A percentile compares a stretch with the other conserved stretches of the same genome.
Conservation (phyloP, 208 protist genomes). For the Leishmania gerbilli region DNA sequence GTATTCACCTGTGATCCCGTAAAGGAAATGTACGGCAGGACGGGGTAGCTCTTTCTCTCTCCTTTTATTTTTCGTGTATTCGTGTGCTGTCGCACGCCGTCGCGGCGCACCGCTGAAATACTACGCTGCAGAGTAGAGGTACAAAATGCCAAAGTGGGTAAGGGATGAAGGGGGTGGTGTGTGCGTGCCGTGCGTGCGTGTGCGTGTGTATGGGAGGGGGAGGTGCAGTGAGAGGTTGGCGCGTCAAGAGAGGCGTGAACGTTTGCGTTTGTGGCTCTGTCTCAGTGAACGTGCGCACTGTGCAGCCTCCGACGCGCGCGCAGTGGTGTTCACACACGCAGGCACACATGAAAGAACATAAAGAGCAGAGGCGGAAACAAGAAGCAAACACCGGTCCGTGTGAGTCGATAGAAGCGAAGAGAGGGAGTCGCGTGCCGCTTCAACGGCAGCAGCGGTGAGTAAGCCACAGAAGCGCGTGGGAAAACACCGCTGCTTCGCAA, state of each 20-base stretch:
- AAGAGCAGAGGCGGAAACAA: not conserved
- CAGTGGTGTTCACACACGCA: not conserved
- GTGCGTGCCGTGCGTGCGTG: too few species aligned
- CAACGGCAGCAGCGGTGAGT: not conserved
- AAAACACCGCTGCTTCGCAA: not conserved
- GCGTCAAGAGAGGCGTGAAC: not conserved
- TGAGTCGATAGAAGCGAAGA: not conserved
- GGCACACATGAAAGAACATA: not conserved
- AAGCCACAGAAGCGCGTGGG: not conserved
- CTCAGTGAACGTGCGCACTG: not conserved
- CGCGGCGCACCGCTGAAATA: not conserved
- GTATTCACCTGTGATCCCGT: not conserved
- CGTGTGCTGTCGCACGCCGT: not conserved
- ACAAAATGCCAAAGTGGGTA: not conserved
- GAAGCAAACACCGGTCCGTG: not conserved
- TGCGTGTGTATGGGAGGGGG: not conserved
- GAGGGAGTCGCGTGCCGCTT: not conserved
- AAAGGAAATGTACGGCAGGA: not conserved
- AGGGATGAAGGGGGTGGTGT: not conserved
- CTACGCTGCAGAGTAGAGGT: not conserved
- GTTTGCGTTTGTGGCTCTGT: not conserved
- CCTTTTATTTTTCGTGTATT: not conserved
- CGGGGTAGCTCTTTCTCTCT: not conserved
- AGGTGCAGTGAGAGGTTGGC: not conserved
- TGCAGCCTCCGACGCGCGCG: not conserved